These are phyloP conservation scores for Ceratocystis variospora DNA, from an alignment of 2,329 filamentous ascomycete genomes.

Conservation along the genomic window DNA sequence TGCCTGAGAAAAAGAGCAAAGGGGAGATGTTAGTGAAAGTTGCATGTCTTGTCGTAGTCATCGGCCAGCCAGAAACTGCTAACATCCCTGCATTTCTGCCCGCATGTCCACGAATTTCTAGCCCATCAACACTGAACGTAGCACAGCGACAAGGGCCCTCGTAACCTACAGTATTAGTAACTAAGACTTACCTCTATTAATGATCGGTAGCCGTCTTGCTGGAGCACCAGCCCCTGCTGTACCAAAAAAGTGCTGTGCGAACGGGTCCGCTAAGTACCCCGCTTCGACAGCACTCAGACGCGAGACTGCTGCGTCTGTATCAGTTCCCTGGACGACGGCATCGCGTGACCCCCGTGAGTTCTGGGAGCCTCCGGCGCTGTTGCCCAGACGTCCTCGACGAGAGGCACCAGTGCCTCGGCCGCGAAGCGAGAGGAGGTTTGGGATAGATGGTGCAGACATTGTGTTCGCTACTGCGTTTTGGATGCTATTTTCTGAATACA, in stretches of 20 bases:
- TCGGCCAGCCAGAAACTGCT: background rate
- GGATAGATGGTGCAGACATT: slow-evolving; percentile 64
- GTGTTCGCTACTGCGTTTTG: too few species aligned
- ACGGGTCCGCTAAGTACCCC: slow-evolving; percentile 74
- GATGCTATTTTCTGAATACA: too few species aligned
- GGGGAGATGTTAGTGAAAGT: background rate
- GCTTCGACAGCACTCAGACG: slow-evolving; percentile 75
- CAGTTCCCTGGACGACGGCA: slow-evolving; percentile 69
- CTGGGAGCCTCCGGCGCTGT: slow-evolving; percentile 26
- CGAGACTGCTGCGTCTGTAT: slow-evolving; percentile 80
- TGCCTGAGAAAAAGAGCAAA: slow-evolving; percentile 42
- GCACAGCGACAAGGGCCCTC: background rate
- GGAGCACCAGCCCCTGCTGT: slow-evolving; percentile 29
- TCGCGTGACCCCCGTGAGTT: slow-evolving; percentile 42
- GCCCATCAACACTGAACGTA: background rate
- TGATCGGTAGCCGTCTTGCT: slow-evolving; percentile 66
- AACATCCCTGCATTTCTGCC: too few species aligned
- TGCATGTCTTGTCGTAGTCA: too few species aligned
- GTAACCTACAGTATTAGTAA: background rate
- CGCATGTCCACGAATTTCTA: too few species aligned
- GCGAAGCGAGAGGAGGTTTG: slow-evolving; percentile 55
- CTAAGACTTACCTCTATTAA: slow-evolving; percentile 62
- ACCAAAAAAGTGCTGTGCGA: slow-evolving; percentile 53
- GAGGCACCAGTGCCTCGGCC: slow-evolving; percentile 23
- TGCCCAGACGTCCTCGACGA: slow-evolving; percentile 31